Conservation (phyloP, 805 yeast species). For the Cyberlindnera suaveolens region DNA sequence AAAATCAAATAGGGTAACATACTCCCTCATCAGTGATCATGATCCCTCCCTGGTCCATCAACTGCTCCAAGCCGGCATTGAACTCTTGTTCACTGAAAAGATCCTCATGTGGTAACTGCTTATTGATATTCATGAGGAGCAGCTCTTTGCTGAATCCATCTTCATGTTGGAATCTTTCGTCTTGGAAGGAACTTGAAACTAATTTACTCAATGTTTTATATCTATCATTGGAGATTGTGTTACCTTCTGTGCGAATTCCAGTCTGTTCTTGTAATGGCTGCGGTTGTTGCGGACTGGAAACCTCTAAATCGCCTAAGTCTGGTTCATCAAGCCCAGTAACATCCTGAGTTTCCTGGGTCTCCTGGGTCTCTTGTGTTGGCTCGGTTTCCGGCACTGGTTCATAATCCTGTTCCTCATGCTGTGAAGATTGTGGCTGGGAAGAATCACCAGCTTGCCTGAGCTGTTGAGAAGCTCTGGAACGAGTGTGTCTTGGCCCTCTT, state of each 20-base stretch:
- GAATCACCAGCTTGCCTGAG: not conserved
- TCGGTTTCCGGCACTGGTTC: constrained; percentile 4
- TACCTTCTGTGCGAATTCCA: not conserved
- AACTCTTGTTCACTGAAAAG: constrained; percentile 30
- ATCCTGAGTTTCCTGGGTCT: constrained; percentile 6
- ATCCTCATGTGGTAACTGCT: constrained; percentile 30
- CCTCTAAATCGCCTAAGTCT: not conserved
- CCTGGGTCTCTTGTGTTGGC: constrained; percentile 8
- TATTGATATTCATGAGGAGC: constrained; percentile 31
- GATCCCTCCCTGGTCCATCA: constrained; percentile 27
- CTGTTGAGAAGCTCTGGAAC: not conserved
- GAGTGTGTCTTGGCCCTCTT: not conserved
- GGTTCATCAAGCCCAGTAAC: not conserved
- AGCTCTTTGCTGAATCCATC: constrained; percentile 24
- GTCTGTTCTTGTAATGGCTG: constrained; percentile 4
- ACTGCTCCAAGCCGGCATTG: constrained; percentile 28
- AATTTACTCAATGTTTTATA: constrained; percentile 5
- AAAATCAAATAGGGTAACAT: constrained; percentile 5
- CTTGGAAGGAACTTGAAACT: constrained; percentile 7
- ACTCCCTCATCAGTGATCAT: constrained; percentile 27
- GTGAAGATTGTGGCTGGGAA: constrained; percentile 9
- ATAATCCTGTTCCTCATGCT: constrained; percentile 9
- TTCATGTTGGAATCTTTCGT: constrained; percentile 22
- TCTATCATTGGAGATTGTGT: constrained; percentile 13
- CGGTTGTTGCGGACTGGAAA: not conserved